Percentiles rank a stretch among this genome's conserved stretches.
Conservation (phyloP, 75 land plant genomes). For the Pinus tabuliformis region DNA sequence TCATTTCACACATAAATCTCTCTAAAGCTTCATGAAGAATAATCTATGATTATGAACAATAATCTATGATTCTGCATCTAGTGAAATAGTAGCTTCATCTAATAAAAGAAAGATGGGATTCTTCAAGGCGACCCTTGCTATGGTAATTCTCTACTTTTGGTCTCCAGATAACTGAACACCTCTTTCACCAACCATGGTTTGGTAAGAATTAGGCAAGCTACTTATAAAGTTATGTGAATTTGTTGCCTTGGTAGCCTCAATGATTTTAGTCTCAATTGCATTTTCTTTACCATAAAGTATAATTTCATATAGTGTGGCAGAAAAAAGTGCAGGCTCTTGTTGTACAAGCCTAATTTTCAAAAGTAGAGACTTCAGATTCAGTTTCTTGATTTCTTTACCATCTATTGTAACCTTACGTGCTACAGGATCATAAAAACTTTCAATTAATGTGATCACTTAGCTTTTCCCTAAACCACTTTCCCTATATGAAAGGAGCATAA, state of each 20-base stretch:
- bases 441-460: constrained; percentile 75
- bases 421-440: constrained; percentile 78
- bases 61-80: constrained; percentile 95
- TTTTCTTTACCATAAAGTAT: constrained; percentile 88
- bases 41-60: too few relatives aligned
- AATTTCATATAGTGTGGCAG: constrained; percentile 83
- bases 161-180: constrained; percentile 97
- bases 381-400: constrained; percentile 77
- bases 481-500: constrained; percentile 11
- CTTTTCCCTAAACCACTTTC: constrained; percentile 92
- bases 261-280: constrained; percentile 81
- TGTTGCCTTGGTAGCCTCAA: constrained; percentile 82
- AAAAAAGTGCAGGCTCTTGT: constrained; percentile 96
- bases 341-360: constrained; percentile 93
- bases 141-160: constrained; percentile 96
- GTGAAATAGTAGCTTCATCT: constrained; percentile 95
- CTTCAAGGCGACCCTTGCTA: constrained; percentile 98
- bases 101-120: constrained; percentile 84
- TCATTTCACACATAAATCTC: constrained; percentile 88
- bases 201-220: constrained; percentile 77
- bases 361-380: constrained; percentile 79
- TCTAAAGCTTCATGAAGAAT: constrained; percentile 94
- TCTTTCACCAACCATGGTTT: constrained; percentile 88
- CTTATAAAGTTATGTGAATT: constrained; percentile 85
- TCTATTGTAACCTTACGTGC: constrained; percentile 78